Base-by-base conservation (phyloP, 2,329 filamentous ascomycete genomes). In the Verticillium zaregamsianum region DNA sequence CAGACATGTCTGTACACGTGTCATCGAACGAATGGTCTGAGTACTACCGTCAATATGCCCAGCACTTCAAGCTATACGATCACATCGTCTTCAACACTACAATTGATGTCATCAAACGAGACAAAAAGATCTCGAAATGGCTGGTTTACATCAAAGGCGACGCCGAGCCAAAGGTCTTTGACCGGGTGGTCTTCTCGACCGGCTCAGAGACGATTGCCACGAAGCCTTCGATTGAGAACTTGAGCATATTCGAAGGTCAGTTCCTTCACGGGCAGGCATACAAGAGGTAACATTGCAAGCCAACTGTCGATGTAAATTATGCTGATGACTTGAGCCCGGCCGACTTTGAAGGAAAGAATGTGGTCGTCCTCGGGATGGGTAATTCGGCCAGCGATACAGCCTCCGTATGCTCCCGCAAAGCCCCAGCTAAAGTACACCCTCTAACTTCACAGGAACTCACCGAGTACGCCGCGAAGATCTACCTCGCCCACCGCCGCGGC, bases 341-440 rank as follows among this genome's bases (percentile, higher is more conserved):
- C n/a, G 59, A 63, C 6, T 68, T 65, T 39, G 55, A 61, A 5
- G 66, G 61, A 4, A 67, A 68, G 56, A 70, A 62, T 9, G 67
- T 70, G 2, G 39, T 71, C 5, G 64, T 71, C 6, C 58, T 71
- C 4, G 70, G 70, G 6, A 66, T 70, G 52, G 70, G 70, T 3
- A 71, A 70, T 52, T 69, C 70, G 1, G 67, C 68, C 3, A 63
- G 61, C 31, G 70, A 71, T 37, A 66, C 64, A 14, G 68, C 65
- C 1, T 64, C 67, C 3, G 68, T 69, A 61, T 11, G n/a, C 6
- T 11, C 11, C 25, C 56, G 3, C 8, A 2, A 6, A 20, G 9
- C 35, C 20, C 2, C 45, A 9, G 28, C 6, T 4, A 4, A 37
- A 59, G 7, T 8, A 11, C 15, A 12, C 5, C 5, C 3, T 56